Evolutionary conservation across 805 yeast species (phyloP).

Genomic region (Pichia californica): DNA sequence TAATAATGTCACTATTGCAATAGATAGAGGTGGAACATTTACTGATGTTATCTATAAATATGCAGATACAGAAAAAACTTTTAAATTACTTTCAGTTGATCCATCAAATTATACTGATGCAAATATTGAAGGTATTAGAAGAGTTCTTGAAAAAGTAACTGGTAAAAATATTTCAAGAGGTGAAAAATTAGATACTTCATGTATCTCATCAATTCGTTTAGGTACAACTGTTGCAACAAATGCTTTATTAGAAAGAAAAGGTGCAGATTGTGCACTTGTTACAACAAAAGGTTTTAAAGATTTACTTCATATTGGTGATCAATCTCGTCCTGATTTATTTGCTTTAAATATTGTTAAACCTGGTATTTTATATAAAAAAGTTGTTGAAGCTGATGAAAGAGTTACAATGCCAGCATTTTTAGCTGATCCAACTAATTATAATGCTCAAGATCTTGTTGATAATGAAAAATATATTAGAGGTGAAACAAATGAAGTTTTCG

Average conservation of each 20-base stretch:
- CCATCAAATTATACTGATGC: constrained; percentile 86
- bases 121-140: constrained; percentile 84
- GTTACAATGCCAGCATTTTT: constrained; percentile 47
- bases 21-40: constrained; percentile 77
- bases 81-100: constrained; percentile 82
- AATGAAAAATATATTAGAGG: constrained; percentile 43
- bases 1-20: neutral
- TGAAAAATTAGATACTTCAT: constrained; percentile 51
- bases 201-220: constrained; percentile 68
- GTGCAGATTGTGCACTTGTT: constrained; percentile 77
- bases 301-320: constrained; percentile 79
- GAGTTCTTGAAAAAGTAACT: constrained; percentile 59
- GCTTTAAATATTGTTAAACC: constrained; percentile 72
- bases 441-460: constrained; percentile 61
- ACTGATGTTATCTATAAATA: constrained; percentile 63
- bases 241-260: constrained; percentile 88
- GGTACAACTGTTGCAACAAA: constrained; percentile 97
- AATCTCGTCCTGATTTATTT: constrained; percentile 84
- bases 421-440: constrained; percentile 41
- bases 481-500: constrained; percentile 59
- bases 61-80: constrained; percentile 46
- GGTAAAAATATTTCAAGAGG: constrained; percentile 52
- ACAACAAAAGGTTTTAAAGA: constrained; percentile 89
- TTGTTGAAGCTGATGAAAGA: constrained; percentile 83
- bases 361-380: constrained; percentile 63